These are phyloP conservation scores for Aspergillus diversus DNA, from an alignment of 495 filamentous ascomycete genomes.

Conservation along the genomic window DNA sequence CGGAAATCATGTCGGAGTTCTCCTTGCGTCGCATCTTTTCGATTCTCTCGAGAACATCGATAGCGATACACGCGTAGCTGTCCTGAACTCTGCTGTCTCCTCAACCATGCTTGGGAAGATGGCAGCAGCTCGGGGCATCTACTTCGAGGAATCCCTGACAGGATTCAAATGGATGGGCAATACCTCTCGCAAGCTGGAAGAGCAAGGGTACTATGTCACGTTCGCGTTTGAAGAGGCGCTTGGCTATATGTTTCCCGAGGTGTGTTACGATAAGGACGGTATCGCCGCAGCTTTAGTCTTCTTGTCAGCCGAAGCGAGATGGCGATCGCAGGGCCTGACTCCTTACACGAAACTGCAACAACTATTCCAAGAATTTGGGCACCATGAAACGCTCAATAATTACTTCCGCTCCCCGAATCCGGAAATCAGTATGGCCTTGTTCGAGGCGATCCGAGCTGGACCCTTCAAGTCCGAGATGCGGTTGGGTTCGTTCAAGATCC, in stretches of 20 bases:
- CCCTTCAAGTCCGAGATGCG: constrained; percentile 44
- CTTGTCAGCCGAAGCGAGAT: constrained; percentile 57
- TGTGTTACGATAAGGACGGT: constrained; percentile 73
- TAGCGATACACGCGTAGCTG: constrained; percentile 45
- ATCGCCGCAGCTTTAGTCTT: constrained; percentile 70
- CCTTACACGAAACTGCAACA: constrained; percentile 62
- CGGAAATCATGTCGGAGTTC: constrained; percentile 69
- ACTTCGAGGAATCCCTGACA: constrained; percentile 67
- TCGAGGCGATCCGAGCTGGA: constrained; percentile 56
- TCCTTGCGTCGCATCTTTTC: constrained; percentile 62
- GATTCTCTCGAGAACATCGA: constrained; percentile 41
- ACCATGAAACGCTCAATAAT: constrained; percentile 68
- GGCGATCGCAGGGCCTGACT: constrained; percentile 57
- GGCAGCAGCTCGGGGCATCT: constrained; percentile 58
- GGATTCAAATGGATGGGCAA: constrained; percentile 78
- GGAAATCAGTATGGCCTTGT: constrained; percentile 54
- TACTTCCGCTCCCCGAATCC: constrained; percentile 67
- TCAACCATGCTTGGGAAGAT: constrained; percentile 66
- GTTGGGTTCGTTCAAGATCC: constrained; percentile 56
- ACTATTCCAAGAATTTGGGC: constrained; percentile 64
- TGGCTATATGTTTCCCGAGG: constrained; percentile 71
- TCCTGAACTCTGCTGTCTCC: constrained; percentile 68
- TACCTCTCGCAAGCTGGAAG: constrained; percentile 45
- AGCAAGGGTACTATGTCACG: constrained; percentile 52
- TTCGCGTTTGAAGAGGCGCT: constrained; percentile 77